Conservation (phyloP, 2,329 filamentous ascomycete genomes). For the Microthyrium microscopicum region DNA sequence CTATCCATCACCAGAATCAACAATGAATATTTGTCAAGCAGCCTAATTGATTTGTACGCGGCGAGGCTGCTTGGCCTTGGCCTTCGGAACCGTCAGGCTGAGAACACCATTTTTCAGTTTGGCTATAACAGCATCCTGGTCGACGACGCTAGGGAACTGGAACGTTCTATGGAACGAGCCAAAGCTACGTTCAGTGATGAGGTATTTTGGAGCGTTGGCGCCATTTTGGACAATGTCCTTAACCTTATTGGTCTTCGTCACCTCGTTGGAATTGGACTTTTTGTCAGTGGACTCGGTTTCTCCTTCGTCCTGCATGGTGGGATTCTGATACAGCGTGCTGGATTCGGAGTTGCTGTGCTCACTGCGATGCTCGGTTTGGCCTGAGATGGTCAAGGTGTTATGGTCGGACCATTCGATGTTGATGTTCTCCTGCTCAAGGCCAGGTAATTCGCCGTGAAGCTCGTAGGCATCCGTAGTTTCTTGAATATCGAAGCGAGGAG, state of each 20-base stretch:
- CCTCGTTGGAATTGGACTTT: slow-evolving; percentile 2
- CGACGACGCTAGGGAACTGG: slow-evolving; percentile 38
- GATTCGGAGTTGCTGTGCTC: slow-evolving; percentile 37
- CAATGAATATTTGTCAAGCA: no score
- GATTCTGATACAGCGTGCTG: slow-evolving; percentile 20
- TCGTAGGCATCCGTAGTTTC: slow-evolving; percentile 54
- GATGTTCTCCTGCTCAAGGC: slow-evolving; percentile 56
- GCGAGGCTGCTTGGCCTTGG: slow-evolving; percentile 27
- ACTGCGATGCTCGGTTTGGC: slow-evolving; percentile 48
- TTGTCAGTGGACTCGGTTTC: slow-evolving; percentile 11
- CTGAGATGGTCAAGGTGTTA: slow-evolving; percentile 55
- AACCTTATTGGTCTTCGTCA: slow-evolving; percentile 8
- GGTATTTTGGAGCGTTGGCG: slow-evolving; percentile 40
- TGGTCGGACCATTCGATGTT: slow-evolving; percentile 64
- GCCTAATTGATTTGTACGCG: no score
- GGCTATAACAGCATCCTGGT: slow-evolving; percentile 45
- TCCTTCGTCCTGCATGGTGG: slow-evolving; percentile 49
- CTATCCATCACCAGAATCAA: no score
- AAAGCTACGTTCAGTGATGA: slow-evolving; percentile 44
- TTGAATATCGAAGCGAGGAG: slow-evolving; percentile 62
- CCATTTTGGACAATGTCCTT: slow-evolving; percentile 10
- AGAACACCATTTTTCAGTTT: slow-evolving; percentile 44
- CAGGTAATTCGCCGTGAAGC: slow-evolving; percentile 65
- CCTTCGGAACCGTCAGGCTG: slow-evolving; percentile 40
- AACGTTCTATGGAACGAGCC: slow-evolving; percentile 44